Conservation (phyloP, 495 filamentous ascomycete genomes). For the Cairneyella variabilis region DNA sequence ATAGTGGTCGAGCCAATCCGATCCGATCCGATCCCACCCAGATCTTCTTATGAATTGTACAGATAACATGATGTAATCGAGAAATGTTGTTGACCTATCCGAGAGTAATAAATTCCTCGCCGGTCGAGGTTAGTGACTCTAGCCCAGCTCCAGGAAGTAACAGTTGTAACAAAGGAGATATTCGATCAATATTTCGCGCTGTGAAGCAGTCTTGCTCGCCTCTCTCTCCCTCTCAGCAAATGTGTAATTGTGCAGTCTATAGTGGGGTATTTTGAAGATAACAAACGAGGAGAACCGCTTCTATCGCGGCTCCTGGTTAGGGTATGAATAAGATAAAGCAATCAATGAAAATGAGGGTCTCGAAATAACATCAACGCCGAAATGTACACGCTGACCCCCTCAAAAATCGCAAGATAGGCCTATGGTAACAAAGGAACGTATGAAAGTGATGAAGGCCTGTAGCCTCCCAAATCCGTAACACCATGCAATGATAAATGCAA, state of each 20-base stretch:
- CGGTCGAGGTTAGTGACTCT: no score
- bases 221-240: slow-evolving; percentile 20
- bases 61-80: not conserved
- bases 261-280: slow-evolving; percentile 36
- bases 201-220: slow-evolving; percentile 23
- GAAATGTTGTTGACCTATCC: no score
- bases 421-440: slow-evolving; percentile 28
- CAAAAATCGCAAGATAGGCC: no score
- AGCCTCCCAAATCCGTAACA: slow-evolving; percentile 27
- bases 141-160: not conserved
- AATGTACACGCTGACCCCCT: slow-evolving; percentile 27
- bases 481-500: slow-evolving; percentile 31
- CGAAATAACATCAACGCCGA: slow-evolving; percentile 25
- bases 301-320: slow-evolving; percentile 23
- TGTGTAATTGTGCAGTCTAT: slow-evolving; percentile 31
- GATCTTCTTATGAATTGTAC: slow-evolving; percentile 8
- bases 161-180: slow-evolving; percentile 19
- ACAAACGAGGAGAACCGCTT: slow-evolving; percentile 27
- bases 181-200: slow-evolving; percentile 5
- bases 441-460: slow-evolving; percentile 25
- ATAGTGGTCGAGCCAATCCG: not conserved
- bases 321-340: slow-evolving; percentile 27
- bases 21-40: slow-evolving; percentile 13
- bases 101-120: not conserved
- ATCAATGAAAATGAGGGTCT: slow-evolving; percentile 22